A percentile compares a stretch with the other conserved stretches of the same genome.
phyloP scores from a whole-genome alignment of 169 alveolate genomes.

The Eimeria brunetti region DNA sequence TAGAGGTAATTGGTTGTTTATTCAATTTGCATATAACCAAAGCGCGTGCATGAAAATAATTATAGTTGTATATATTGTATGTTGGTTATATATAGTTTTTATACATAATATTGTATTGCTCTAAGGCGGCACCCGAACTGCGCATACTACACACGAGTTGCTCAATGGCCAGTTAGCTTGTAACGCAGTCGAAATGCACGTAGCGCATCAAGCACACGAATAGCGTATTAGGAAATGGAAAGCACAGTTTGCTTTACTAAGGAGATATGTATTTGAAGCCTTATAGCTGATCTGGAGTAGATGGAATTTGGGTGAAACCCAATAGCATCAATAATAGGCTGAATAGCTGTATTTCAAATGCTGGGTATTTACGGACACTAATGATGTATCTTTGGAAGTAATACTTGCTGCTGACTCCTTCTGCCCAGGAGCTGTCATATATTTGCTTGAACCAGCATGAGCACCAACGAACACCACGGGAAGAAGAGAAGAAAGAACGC shows the following conservation, averaged over 20 bases:
- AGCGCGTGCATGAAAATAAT: too few species aligned
- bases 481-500: background rate
- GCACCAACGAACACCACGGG: background rate
- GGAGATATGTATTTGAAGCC: background rate
- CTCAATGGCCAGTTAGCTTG: background rate
- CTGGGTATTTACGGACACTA: background rate
- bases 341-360: background rate
- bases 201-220: background rate
- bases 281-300: background rate
- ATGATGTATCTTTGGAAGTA: background rate
- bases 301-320: background rate
- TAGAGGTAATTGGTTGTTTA: constrained; percentile 20
- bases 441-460: background rate
- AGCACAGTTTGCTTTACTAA: background rate
- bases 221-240: background rate
- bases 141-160: too few species aligned
- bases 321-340: background rate
- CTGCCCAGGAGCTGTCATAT: background rate
- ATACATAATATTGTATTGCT: too few species aligned
- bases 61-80: too few species aligned
- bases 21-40: too few species aligned
- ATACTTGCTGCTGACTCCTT: background rate
- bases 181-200: background rate
- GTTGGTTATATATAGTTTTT: too few species aligned
- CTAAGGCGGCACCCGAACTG: too few species aligned